Evolutionary conservation across 1,139 yeast species (phyloP), one percentile per base, ranked within the genome.

Genomic region (Protomyces arabidopsidicola): DNA sequence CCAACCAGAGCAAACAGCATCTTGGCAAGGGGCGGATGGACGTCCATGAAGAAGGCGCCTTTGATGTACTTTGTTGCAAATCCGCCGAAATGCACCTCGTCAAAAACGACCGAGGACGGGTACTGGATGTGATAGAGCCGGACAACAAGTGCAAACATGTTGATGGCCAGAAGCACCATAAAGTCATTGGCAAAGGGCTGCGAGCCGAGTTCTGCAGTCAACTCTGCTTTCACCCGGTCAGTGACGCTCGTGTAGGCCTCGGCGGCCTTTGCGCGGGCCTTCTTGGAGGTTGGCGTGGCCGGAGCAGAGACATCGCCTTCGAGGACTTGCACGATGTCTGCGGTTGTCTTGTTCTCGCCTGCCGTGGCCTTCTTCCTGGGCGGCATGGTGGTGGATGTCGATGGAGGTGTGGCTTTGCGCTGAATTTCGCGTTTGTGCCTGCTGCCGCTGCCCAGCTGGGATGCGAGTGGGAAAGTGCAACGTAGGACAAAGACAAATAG

Each of bases 1-100:
- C 84, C 91, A 55, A 88, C 84, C 51, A 87, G 89, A 1, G 95
- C 96, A 75, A 83, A 88, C 65, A 90, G 76, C 88, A 90, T 84
- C 76, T 90, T 90, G 58, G 96, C 95, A 72, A 90, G 80, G 3
- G 97, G 97, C 34, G 97, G 97, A 74, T 90, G 97, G 64, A 90
- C 96, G 75, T 90, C 97, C 88, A 90, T 86, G 77, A 90, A 90
- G 75, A 81, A 88, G 22, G 76, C 76, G 48, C 93, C 90, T 68
- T 80, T 77, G 67, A 88, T 84, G 76, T 88, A 88, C 66, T 81
- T 79, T 65, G 84, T 80, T 60, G 93, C 85, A 72, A 84, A 84
- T 3, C 85, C 84, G 12, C 91, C 88, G 65, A 84, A 83, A 71
- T 85, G 88, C 27, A 81, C 83, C 75, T 93, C 98, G 77, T 93